Evolutionary conservation across 2,329 filamentous ascomycete species (phyloP).

Genomic region (Trichoderma breve): DNA sequence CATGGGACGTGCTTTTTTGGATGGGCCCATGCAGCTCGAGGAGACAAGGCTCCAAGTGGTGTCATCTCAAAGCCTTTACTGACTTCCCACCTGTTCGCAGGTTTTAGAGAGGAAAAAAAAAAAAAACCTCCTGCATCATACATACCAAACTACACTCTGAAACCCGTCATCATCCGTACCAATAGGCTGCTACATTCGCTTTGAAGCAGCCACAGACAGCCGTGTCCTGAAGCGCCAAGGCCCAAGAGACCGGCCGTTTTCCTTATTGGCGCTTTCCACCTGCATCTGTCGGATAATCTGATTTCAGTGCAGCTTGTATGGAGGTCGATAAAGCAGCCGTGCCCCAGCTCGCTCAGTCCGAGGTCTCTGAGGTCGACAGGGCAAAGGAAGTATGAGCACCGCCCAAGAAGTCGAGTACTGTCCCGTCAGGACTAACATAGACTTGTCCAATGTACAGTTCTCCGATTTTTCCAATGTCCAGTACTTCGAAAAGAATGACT

Average conservation of each 20-base stretch:
- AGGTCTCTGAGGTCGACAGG: conserved; percentile 28
- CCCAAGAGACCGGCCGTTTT: conserved; percentile 24
- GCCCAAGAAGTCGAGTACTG: conserved; percentile 38
- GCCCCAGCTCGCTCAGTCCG: conserved; percentile 29
- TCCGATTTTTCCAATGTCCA: conserved; percentile 45
- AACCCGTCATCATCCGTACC: conserved; percentile 16
- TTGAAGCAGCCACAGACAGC: conserved; percentile 19
- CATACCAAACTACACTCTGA: conserved; percentile 26
- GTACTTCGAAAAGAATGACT: conserved; percentile 40
- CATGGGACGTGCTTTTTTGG: conserved; percentile 20
- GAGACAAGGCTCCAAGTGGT: conserved; percentile 20
- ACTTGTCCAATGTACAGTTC: conserved; percentile 40
- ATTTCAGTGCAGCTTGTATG: conserved; percentile 33
- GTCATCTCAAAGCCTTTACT: conserved; percentile 31
- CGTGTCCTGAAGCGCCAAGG: conserved; percentile 21
- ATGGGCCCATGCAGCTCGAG: conserved; percentile 15
- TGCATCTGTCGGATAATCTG: conserved; percentile 37
- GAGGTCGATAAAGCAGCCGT: conserved; percentile 35
- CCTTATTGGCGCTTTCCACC: conserved; percentile 24
- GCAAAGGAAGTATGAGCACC: conserved; percentile 44
- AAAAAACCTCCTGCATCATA: conserved; percentile 32
- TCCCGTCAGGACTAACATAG: conserved; percentile 40
- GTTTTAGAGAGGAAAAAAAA: conserved; percentile 33
- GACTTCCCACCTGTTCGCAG: conserved; percentile 34
- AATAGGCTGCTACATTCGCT: conserved; percentile 20